Conservation (phyloP, 495 filamentous ascomycete species). For the Jackrogersella multiformis region DNA sequence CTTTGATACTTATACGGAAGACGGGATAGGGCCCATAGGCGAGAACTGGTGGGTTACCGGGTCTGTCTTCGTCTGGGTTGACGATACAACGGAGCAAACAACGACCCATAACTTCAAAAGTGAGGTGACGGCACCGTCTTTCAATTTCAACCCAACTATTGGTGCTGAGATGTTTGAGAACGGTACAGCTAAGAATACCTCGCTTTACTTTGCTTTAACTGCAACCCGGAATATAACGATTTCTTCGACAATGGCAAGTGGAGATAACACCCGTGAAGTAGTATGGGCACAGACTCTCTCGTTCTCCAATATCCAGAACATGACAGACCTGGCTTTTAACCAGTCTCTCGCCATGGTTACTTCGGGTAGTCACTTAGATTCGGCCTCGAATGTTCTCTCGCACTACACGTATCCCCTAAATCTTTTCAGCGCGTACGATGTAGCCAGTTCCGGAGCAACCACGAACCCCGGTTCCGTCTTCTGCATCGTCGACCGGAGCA, state of each 20-base stretch:
- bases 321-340: constrained; percentile 66
- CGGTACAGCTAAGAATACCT: constrained; percentile 65
- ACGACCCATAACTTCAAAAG: constrained; percentile 51
- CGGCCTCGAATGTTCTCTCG: constrained; percentile 45
- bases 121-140: constrained; percentile 40
- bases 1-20: constrained; percentile 60
- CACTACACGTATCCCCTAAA: constrained; percentile 48
- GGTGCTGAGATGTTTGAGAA: constrained; percentile 52
- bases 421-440: constrained; percentile 43
- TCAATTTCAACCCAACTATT: constrained; percentile 50
- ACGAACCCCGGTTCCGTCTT: constrained; percentile 42
- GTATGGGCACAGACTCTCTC: constrained; percentile 71
- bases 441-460: constrained; percentile 36
- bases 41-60: constrained; percentile 84
- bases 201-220: constrained; percentile 66
- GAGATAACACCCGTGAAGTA: constrained; percentile 46
- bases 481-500: constrained; percentile 41
- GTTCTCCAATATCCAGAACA: constrained; percentile 67
- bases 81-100: constrained; percentile 58
- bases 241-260: constrained; percentile 59
- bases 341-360: constrained; percentile 71
- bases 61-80: constrained; percentile 80
- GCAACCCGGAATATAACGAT: constrained; percentile 67
- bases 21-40: constrained; percentile 61
- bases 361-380: constrained; percentile 63